A percentile compares a stretch with the other conserved stretches of the same genome.
Evolutionary conservation across 2,329 filamentous ascomycete genomes (phyloP).

Genomic region (Penicillium sp.): DNA sequence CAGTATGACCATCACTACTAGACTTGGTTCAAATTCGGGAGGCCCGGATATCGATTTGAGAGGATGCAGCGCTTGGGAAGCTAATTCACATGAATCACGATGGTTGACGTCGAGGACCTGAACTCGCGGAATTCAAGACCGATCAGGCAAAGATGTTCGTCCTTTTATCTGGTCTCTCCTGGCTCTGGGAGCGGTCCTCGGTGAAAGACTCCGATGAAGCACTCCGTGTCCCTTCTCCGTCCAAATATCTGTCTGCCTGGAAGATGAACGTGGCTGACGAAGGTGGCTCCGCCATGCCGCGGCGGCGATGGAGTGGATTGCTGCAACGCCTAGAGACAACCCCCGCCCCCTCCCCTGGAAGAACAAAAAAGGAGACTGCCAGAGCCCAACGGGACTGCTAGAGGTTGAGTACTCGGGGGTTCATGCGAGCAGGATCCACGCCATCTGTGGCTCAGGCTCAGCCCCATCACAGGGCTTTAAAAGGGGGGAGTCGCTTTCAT

Average conservation of each 20-base stretch:
- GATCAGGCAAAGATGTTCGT: not conserved
- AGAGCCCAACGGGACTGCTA: not conserved
- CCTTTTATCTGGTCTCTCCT: not conserved
- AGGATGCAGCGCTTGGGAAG: slow-evolving; percentile 11
- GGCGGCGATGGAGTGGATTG: not conserved
- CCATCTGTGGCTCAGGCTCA: slow-evolving; percentile 24
- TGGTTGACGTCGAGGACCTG: slow-evolving; percentile 28
- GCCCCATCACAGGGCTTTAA: not conserved
- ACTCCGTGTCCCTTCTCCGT: too few relatives aligned
- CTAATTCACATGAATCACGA: slow-evolving; percentile 16
- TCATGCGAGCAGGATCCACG: slow-evolving; percentile 16
- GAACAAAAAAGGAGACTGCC: not conserved
- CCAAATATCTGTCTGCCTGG: slow-evolving; percentile 24
- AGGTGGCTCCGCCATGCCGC: slow-evolving; percentile 18
- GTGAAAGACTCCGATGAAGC: not conserved
- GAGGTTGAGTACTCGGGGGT: not conserved
- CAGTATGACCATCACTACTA: not conserved
- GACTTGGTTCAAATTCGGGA: slow-evolving; percentile 13
- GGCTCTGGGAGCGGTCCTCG: not conserved
- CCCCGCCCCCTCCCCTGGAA: not conserved
- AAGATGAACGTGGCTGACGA: slow-evolving; percentile 19
- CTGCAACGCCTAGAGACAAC: not conserved
- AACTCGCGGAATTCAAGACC: slow-evolving; percentile 1
- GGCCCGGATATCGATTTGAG: slow-evolving; percentile 15
- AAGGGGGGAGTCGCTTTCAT: not conserved